Conservation (phyloP, 768 basidiomycete genomes). For the Lactarius psammicola region DNA sequence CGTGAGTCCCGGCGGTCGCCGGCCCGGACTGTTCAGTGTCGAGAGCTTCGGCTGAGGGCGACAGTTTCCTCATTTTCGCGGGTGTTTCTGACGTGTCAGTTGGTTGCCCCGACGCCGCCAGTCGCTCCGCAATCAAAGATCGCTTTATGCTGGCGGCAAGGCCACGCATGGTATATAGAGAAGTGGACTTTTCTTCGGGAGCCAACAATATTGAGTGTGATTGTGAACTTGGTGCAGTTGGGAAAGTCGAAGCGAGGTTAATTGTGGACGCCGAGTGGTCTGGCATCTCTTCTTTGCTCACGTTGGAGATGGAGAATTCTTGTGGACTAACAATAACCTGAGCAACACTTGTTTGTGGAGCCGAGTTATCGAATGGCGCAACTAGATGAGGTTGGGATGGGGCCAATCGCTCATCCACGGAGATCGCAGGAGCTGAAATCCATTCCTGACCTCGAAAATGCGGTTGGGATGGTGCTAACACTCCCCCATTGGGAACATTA, state of each 20-base stretch:
- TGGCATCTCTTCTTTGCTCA: not conserved
- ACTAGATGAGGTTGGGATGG: not conserved
- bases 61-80: not conserved
- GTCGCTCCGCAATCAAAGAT: conserved; percentile 21
- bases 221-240: conserved; percentile 13
- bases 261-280: not conserved
- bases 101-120: conserved; percentile 10
- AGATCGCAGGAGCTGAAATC: not conserved
- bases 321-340: not conserved
- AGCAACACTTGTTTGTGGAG: not conserved
- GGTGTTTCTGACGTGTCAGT: not conserved
- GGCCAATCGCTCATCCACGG: not conserved
- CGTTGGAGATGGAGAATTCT: not conserved
- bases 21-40: not conserved
- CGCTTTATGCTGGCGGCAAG: conserved; percentile 25
- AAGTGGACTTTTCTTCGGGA: conserved; percentile 12
- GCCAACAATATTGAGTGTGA: conserved; percentile 18
- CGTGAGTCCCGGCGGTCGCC: not conserved
- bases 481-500: not conserved
- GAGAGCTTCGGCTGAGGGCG: not conserved
- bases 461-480: not conserved
- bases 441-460: not conserved
- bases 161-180: conserved; percentile 18
- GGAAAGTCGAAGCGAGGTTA: not conserved
- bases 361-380: not conserved